phyloP scores from a whole-genome alignment of 176 grass and related monocot species.

The Tuctoria greenei region DNA sequence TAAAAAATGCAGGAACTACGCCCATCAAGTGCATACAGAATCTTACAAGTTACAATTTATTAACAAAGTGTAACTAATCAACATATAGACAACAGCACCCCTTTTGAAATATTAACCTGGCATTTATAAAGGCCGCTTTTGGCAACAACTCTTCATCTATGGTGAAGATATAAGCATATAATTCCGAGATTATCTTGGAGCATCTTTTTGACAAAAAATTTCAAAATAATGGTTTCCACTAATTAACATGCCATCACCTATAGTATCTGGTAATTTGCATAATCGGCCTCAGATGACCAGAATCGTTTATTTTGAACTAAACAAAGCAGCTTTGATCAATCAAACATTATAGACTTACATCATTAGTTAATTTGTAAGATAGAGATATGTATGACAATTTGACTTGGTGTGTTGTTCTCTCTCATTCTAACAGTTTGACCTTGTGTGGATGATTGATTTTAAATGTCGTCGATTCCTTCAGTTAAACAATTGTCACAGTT shows the following conservation, averaged over 20 bases:
- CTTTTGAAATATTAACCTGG: not conserved
- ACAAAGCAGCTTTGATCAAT: not conserved
- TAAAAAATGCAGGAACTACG: conserved; percentile 5
- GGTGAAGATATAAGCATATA: not conserved
- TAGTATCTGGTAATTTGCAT: not conserved
- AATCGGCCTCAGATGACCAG: not conserved
- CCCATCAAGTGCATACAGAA: conserved; percentile 24
- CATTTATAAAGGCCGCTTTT: conserved; percentile 25
- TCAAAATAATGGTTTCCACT: not conserved
- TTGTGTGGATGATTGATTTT: not conserved
- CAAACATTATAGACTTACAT: not conserved
- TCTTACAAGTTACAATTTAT: not conserved
- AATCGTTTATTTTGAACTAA: not conserved
- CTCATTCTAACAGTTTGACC: conserved; percentile 14
- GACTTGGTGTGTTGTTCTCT: not conserved
- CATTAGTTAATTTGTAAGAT: not conserved
- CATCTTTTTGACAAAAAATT: not conserved
- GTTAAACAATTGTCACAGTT: not conserved
- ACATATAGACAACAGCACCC: not conserved
- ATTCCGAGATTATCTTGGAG: not conserved
- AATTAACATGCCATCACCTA: not conserved
- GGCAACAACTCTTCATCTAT: conserved; percentile 12
- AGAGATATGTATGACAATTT: not conserved
- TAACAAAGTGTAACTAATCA: conserved; percentile 7
- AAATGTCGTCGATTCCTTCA: not conserved